These are phyloP conservation scores for Myxozyma monticola DNA, from an alignment of 805 yeast species.

Conservation along the genomic window DNA sequence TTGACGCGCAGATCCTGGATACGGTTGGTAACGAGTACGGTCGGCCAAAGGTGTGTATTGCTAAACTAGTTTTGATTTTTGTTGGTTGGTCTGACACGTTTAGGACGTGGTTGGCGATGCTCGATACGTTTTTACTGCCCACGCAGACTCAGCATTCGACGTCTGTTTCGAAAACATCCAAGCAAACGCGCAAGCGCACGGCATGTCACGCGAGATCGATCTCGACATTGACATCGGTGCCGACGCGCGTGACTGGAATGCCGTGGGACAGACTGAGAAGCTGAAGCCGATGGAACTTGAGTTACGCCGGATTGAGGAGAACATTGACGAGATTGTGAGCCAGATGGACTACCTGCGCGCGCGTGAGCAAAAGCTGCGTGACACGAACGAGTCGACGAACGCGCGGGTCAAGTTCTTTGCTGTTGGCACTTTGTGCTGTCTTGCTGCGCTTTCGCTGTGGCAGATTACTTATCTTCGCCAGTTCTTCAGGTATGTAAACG, in stretches of 20 bases:
- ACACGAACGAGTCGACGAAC: conserved; percentile 95
- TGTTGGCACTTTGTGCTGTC: conserved; percentile 60
- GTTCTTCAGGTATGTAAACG: conserved; percentile 65
- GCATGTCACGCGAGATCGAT: conserved; percentile 69
- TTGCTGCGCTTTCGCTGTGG: conserved; percentile 84
- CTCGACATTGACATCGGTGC: conserved; percentile 94
- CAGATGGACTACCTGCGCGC: conserved; percentile 80
- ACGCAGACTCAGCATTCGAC: conserved; percentile 80
- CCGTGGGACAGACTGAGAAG: conserved; percentile 87
- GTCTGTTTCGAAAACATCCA: conserved; percentile 78
- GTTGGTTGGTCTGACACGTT: not conserved
- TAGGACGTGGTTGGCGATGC: conserved; percentile 67
- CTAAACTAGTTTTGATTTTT: not conserved
- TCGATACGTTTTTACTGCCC: conserved; percentile 81
- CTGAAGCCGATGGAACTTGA: conserved; percentile 91
- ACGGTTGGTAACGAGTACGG: conserved; percentile 83
- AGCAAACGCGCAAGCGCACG: conserved; percentile 33
- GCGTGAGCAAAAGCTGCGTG: conserved; percentile 91
- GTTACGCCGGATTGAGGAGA: conserved; percentile 80
- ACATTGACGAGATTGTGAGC: conserved; percentile 74
- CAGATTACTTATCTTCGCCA: conserved; percentile 89
- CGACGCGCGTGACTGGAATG: conserved; percentile 97
- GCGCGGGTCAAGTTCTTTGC: conserved; percentile 89
- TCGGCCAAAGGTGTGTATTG: conserved; percentile 49
- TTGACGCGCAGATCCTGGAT: conserved; percentile 54